Conservation (phyloP, 2,329 filamentous ascomycete species). For the Cercospora citrullina region DNA sequence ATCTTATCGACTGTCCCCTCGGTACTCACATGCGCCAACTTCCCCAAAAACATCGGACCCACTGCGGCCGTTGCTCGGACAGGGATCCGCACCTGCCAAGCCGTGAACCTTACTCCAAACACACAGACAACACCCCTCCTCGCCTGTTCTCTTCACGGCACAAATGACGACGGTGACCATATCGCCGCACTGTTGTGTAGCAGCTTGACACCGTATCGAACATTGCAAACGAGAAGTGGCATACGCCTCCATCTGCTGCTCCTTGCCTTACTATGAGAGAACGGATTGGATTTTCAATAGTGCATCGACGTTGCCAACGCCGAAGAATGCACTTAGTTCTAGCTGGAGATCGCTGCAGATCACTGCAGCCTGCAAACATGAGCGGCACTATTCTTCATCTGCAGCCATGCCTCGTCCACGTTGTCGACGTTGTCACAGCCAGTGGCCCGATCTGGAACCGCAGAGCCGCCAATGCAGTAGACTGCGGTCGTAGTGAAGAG, state of each 20-base stretch:
- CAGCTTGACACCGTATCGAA: too few species aligned
- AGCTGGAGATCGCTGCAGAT: not conserved
- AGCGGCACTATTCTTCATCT: not conserved
- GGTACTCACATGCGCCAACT: not conserved
- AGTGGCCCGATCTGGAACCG: not conserved
- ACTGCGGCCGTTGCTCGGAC: not conserved
- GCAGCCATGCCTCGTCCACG: not conserved
- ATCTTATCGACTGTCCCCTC: not conserved
- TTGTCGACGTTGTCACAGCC: not conserved
- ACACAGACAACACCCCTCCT: not conserved
- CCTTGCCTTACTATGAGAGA: not conserved
- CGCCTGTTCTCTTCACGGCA: not conserved
- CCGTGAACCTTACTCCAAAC: not conserved
- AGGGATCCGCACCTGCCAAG: not conserved
- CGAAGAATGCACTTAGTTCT: not conserved
- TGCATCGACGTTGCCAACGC: not conserved
- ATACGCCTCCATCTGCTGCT: too few species aligned
- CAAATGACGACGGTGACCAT: not conserved
- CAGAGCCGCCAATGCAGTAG: not conserved
- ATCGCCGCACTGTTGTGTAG: too few species aligned
- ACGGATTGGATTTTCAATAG: not conserved
- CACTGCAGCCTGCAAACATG: not conserved
- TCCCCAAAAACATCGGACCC: not conserved
- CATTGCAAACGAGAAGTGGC: too few species aligned
- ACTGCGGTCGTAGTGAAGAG: not conserved